phyloP scores from a whole-genome alignment of 169 alveolate genomes.

The Plasmodium reichenowi region DNA sequence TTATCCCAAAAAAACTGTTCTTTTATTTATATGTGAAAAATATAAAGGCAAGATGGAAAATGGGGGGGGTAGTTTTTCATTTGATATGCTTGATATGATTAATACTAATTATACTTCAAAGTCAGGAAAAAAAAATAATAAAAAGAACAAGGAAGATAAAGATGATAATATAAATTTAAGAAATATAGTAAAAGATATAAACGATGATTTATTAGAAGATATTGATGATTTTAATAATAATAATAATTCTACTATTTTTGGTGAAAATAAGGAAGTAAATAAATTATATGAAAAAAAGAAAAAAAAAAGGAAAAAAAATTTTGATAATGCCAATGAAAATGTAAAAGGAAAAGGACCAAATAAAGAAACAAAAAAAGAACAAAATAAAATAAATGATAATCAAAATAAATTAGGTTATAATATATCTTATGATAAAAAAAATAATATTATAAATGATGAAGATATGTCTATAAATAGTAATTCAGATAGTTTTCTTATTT shows the following conservation, averaged over 20 bases:
- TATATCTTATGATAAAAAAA: too few species aligned
- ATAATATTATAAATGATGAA: too few species aligned
- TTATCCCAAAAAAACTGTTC: too few species aligned
- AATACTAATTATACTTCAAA: neutral
- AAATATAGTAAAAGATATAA: neutral
- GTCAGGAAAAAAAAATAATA: neutral
- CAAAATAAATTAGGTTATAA: neutral
- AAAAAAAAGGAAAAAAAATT: too few species aligned
- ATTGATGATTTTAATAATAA: neutral
- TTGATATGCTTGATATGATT: slow-evolving; percentile 64
- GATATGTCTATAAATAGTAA: too few species aligned
- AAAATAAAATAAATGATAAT: neutral
- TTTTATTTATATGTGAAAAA: neutral
- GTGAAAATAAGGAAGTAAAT: neutral
- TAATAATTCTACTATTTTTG: neutral
- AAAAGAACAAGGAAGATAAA: neutral
- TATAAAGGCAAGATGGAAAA: slow-evolving; percentile 4
- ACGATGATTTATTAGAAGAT: neutral
- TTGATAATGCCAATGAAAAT: too few species aligned
- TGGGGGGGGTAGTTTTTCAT: slow-evolving; percentile 19
- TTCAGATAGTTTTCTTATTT: too few species aligned
- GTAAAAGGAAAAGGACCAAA: neutral
- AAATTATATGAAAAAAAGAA: neutral
- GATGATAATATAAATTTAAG: neutral
- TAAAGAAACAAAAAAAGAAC: neutral